These are phyloP conservation scores for Coemansia sp. DNA, from an alignment of 192 early-diverging fungal genomes.

Conservation along the genomic window DNA sequence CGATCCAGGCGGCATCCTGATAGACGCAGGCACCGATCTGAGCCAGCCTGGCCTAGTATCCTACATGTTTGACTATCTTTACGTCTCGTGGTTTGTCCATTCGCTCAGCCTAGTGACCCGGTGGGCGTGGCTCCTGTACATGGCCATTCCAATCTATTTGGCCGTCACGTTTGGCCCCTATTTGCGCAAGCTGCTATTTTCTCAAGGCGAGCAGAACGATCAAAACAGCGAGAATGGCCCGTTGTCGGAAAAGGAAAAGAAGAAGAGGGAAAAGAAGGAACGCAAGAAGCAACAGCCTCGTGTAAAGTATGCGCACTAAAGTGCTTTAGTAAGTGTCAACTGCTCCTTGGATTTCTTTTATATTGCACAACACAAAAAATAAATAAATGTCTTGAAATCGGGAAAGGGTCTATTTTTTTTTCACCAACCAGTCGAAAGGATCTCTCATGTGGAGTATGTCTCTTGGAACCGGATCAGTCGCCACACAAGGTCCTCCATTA, in stretches of 20 bases:
- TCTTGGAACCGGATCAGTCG: constrained; percentile 53
- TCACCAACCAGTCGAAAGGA: background rate
- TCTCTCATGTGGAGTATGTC: constrained; percentile 30
- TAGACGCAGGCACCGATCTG: constrained; percentile 57
- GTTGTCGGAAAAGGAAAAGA: constrained; percentile 24
- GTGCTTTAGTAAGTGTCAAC: background rate
- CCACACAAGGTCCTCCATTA: constrained; percentile 53
- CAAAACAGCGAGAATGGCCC: background rate
- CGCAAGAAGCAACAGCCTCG: constrained; percentile 46
- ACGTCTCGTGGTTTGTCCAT: constrained; percentile 79
- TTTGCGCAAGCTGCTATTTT: constrained; percentile 22
- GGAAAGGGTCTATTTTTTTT: no score
- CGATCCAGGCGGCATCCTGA: constrained; percentile 41
- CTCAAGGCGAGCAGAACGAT: background rate
- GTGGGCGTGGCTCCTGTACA: constrained; percentile 48
- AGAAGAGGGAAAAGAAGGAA: constrained; percentile 51
- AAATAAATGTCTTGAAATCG: background rate
- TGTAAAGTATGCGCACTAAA: constrained; percentile 26
- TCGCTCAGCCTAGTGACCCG: constrained; percentile 35
- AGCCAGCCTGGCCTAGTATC: constrained; percentile 54
- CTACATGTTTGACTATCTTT: constrained; percentile 84
- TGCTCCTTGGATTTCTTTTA: no score
- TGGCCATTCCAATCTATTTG: constrained; percentile 45
- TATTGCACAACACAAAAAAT: background rate
- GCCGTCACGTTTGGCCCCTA: constrained; percentile 33